These are phyloP conservation scores for Botrytis tulipae DNA, from an alignment of 2,329 filamentous ascomycete species.

Conservation along the genomic window DNA sequence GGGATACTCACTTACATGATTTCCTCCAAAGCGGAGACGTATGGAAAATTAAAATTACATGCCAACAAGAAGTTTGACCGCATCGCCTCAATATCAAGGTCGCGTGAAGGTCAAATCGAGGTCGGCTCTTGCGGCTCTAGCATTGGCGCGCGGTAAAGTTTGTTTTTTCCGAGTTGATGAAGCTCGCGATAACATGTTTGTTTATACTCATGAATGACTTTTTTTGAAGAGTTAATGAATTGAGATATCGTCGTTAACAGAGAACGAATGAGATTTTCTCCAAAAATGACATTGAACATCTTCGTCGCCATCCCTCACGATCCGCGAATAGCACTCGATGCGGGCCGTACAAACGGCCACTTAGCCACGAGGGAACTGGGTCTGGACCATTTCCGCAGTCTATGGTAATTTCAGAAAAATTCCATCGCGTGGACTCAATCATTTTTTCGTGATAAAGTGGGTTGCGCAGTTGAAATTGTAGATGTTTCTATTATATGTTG, in stretches of 20 bases:
- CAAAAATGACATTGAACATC: background rate
- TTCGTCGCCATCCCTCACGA: background rate
- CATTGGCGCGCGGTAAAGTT: background rate
- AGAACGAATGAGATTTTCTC: background rate
- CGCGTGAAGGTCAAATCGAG: background rate
- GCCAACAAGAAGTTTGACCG: background rate
- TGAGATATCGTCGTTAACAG: background rate
- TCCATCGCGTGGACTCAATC: background rate
- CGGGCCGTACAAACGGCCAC: background rate
- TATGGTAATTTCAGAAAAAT: background rate
- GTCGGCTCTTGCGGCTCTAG: background rate
- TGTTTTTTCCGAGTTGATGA: background rate
- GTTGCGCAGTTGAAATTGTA: background rate
- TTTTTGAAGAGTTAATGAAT: background rate
- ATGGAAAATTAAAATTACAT: background rate
- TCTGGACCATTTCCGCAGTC: background rate
- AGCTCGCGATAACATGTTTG: background rate
- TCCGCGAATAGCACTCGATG: background rate
- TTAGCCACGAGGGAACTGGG: background rate
- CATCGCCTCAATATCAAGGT: background rate
- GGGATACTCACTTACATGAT: background rate
- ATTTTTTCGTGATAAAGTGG: background rate
- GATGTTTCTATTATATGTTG: background rate
- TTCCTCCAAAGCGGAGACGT: background rate
- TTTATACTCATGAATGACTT: background rate